These are phyloP conservation scores for Coemansia asiatica DNA, from an alignment of 192 early-diverging fungal genomes.

Conservation along the genomic window DNA sequence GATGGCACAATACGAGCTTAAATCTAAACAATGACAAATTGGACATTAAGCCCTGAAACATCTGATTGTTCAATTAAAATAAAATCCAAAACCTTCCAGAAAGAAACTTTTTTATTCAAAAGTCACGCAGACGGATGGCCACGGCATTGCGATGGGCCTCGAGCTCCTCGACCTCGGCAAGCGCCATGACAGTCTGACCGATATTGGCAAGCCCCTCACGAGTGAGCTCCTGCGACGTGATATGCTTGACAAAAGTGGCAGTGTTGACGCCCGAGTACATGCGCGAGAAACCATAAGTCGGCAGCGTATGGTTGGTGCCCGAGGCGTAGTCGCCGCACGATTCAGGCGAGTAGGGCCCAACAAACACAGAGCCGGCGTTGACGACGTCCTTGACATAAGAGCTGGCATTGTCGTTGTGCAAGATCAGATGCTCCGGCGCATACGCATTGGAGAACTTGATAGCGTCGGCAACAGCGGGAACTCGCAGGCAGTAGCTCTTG, in stretches of 20 bases:
- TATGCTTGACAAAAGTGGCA: conserved; percentile 94
- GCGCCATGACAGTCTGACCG: conserved; percentile 88
- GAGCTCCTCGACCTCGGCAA: conserved; percentile 94
- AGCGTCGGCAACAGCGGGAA: conserved; percentile 72
- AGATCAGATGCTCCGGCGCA: conserved; percentile 97
- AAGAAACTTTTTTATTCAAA: conserved; percentile 3
- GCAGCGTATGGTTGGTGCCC: conserved; percentile 98
- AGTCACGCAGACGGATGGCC: conserved; percentile 72
- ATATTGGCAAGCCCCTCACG: conserved; percentile 79
- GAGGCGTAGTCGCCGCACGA: conserved; percentile 99
- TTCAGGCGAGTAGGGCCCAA: conserved; percentile 94
- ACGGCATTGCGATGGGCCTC: conserved; percentile 98
- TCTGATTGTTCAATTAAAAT: not conserved
- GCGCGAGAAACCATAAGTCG: conserved; percentile 95
- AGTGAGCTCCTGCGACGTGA: conserved; percentile 91
- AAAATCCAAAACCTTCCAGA: not conserved
- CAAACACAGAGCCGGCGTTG: conserved; percentile 97
- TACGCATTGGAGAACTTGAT: conserved; percentile 93
- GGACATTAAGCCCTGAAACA: not conserved
- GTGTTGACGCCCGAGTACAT: conserved; percentile 99
- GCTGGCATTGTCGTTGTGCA: conserved; percentile 81
- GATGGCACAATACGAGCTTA: not conserved
- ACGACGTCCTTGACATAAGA: conserved; percentile 62
- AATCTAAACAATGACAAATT: not conserved
- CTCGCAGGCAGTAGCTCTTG: conserved; percentile 77